Percentiles rank a stretch among this genome's conserved stretches.
phyloP scores from a whole-genome alignment of 225 moss, liverwort and hornwort species.

The Thuidium tamariscinum region DNA sequence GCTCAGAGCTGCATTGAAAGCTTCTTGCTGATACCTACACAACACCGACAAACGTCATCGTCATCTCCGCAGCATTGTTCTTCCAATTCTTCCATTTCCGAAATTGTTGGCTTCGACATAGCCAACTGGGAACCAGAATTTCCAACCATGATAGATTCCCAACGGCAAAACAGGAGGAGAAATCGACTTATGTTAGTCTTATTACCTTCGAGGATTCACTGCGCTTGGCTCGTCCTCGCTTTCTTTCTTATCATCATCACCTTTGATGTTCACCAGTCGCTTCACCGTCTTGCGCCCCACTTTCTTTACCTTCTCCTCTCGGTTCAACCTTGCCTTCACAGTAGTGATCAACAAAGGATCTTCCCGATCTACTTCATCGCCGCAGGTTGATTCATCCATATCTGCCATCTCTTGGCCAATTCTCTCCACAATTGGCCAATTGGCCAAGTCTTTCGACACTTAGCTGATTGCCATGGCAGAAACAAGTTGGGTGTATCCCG shows the following conservation, averaged over 20 bases:
- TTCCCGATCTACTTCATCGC: constrained; percentile 25
- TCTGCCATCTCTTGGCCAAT: neutral
- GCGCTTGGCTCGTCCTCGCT: neutral
- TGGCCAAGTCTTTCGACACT: neutral
- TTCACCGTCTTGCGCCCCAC: constrained; percentile 32
- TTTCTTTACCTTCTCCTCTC: constrained; percentile 23
- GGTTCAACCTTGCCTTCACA: constrained; percentile 29
- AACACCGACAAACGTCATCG: neutral
- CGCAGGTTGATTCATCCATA: neutral
- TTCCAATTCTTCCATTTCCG: neutral
- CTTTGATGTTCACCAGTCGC: neutral
- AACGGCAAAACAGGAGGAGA: neutral
- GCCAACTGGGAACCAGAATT: neutral
- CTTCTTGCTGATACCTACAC: constrained; percentile 81
- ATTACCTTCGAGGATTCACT: constrained; percentile 39
- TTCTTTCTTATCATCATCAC: neutral
- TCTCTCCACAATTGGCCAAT: neutral
- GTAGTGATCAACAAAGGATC: constrained; percentile 40
- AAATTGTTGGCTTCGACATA: neutral
- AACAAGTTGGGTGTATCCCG: neutral
- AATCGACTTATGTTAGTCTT: neutral
- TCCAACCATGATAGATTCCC: neutral
- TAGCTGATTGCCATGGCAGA: neutral
- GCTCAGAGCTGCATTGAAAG: constrained; percentile 53
- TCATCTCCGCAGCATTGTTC: neutral